Evolutionary conservation across 257 asterid species (phyloP).

Genomic region (Solanum megistacrolobum): DNA sequence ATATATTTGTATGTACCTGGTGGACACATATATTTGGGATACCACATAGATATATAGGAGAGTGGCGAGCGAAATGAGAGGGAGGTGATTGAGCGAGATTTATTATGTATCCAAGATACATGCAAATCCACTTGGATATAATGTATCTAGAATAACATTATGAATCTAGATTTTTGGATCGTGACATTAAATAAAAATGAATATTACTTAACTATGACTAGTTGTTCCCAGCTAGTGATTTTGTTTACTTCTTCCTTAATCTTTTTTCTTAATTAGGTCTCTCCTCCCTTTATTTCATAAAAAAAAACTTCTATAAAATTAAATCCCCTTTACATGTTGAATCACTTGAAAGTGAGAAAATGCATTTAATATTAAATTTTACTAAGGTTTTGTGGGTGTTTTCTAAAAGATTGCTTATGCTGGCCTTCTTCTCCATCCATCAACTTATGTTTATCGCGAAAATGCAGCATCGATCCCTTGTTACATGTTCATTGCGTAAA

Average conservation of each 20-base stretch:
- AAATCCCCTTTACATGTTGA: conserved; percentile 2
- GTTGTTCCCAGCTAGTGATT: conserved; percentile 5
- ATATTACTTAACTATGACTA: not conserved
- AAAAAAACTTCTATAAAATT: conserved; percentile 5
- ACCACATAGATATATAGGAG: not conserved
- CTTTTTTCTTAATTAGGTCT: not conserved
- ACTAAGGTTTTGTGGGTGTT: not conserved
- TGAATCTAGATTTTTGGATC: not conserved
- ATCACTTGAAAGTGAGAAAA: not conserved
- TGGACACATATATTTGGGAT: not conserved
- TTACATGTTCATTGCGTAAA: conserved; percentile 22
- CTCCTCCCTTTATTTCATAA: not conserved
- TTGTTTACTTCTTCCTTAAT: conserved; percentile 5
- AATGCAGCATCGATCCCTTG: too few species aligned
- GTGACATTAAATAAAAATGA: too few species aligned
- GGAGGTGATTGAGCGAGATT: not conserved
- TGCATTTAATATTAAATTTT: not conserved
- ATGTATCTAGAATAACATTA: too few species aligned
- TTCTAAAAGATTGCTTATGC: conserved; percentile 8
- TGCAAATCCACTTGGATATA: too few species aligned
- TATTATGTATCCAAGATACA: too few species aligned
- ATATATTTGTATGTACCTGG: too few species aligned
- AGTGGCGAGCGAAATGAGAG: not conserved
- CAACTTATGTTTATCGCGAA: too few species aligned
- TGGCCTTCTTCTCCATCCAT: too few species aligned